Evolutionary conservation across 192 early-diverging fungal genomes (phyloP), one percentile per base, ranked within the genome.

Genomic region (Linnemannia elongata): DNA sequence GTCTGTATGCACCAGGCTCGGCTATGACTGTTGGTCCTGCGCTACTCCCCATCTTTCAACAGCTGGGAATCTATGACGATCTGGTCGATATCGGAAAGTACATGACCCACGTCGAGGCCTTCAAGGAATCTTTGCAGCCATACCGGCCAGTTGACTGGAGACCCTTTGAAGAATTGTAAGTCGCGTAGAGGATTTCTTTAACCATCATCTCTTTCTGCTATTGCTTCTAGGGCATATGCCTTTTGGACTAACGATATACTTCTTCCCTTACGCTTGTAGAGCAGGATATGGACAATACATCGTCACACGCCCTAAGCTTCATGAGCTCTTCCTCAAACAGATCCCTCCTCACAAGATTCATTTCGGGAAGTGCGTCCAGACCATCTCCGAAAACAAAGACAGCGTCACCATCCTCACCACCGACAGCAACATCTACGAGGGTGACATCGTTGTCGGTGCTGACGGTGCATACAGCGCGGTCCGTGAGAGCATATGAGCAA

Each of bases 391-490:
- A 49, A 5, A 74, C 30, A 68, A 87, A 4, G 52, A 77, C 39
- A 79, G 66, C 30, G 78, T 89, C 30, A 52, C 36, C 30, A 74
- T 83, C 47, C 60, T 10, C 18, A 78, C 68, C 70, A 27, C 72
- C 2, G 84, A 89, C 42, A 47, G 55, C 3, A 27, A 66, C 4
- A 35, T 20, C 7, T 4, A 47, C 9, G 69, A 72, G 38, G 88
- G 88, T 6, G 76, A 76, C 36, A 49, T 88, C 24, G 33, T 89
- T 13, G 85, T 89, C 0, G 88, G 85, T 39, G 79, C 80, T 0
- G 89, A 89, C 73, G 85, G 86, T 35, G 77, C 78, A 1, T 78
- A 77, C 30, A 82, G 80, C 44, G 69, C 38, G 0, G 76, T 88
- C 1, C 80, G 86, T 57, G 41, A 15, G 69, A 0, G 15, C 77